Conservation (phyloP, 345 rosid species). For the Citropsis articulata region DNA sequence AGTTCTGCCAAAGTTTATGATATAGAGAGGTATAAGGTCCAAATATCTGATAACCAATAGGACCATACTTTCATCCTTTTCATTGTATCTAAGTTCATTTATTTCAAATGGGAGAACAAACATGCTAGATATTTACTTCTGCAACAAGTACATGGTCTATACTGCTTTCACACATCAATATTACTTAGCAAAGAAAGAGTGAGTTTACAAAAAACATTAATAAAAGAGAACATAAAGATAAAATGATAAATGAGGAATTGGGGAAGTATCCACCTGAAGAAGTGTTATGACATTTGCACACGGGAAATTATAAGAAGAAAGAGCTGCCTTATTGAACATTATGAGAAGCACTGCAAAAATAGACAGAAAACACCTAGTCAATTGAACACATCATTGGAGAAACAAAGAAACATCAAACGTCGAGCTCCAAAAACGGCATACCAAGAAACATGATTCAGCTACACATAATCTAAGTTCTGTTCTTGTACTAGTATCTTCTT, state of each 20-base stretch:
- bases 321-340: slow-evolving; percentile 97
- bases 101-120: not conserved
- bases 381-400: not conserved
- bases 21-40: not conserved
- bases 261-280: slow-evolving; percentile 57
- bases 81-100: not conserved
- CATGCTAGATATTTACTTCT: not conserved
- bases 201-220: not conserved
- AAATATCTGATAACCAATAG: not conserved
- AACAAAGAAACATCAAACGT: not conserved
- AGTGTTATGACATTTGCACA: slow-evolving; percentile 88
- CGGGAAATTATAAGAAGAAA: slow-evolving; percentile 85
- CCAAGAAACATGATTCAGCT: no score
- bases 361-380: not conserved
- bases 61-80: not conserved
- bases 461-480: no score
- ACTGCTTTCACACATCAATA: not conserved
- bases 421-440: not conserved
- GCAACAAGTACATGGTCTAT: not conserved
- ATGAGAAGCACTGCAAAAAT: slow-evolving; percentile 72
- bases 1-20: not conserved
- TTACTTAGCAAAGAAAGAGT: not conserved
- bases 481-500: no score
- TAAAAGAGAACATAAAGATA: not conserved
- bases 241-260: not conserved